phyloP scores from a whole-genome alignment of 1,284 basidiomycete genomes.

The Omphalotus olearius region DNA sequence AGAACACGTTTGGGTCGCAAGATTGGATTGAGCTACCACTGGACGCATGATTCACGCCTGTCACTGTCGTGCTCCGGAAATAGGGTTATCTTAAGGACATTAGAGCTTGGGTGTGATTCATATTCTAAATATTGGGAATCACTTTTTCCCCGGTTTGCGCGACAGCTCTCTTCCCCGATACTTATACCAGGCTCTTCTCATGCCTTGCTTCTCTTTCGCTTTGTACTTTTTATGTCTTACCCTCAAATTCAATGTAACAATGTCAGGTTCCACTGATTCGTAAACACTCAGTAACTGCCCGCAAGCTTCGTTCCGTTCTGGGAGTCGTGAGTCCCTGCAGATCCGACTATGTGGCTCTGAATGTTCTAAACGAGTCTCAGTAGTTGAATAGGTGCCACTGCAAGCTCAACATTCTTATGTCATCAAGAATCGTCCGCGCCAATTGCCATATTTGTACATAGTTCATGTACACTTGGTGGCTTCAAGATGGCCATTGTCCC shows the following conservation, averaged over 20 bases:
- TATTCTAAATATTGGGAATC: slow-evolving; percentile 9
- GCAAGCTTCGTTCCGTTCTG: no score
- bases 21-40: slow-evolving; percentile 45
- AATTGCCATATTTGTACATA: no score
- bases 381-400: no score
- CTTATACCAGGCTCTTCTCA: slow-evolving; percentile 24
- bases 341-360: no score
- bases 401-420: no score
- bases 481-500: no score
- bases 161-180: slow-evolving; percentile 16
- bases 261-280: not conserved
- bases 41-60: slow-evolving; percentile 33
- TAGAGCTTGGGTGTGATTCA: slow-evolving; percentile 15
- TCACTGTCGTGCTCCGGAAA: slow-evolving; percentile 11
- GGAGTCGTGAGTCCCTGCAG: no score
- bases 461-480: no score
- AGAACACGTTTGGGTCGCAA: slow-evolving; percentile 86
- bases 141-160: slow-evolving; percentile 8
- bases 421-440: no score
- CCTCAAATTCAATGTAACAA: slow-evolving; percentile 13
- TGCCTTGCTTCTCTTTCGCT: slow-evolving; percentile 18
- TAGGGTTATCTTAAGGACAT: slow-evolving; percentile 20
- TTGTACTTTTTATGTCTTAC: slow-evolving; percentile 27
- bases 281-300: no score
- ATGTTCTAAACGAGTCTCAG: no score